phyloP scores from a whole-genome alignment of 306 rosid genomes.

The Spatholobus suberectus region DNA sequence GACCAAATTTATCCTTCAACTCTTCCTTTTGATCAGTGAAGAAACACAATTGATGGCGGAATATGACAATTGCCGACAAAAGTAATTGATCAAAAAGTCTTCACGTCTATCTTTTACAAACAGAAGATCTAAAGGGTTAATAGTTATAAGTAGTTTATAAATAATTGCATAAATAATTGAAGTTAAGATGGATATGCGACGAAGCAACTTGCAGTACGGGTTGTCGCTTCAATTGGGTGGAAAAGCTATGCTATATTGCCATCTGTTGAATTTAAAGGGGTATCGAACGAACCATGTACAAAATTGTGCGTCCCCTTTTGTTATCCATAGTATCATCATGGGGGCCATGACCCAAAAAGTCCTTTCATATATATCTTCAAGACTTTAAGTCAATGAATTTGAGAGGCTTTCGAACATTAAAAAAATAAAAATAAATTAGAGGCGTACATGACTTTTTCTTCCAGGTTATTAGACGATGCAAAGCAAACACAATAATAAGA shows the following conservation, averaged over 20 bases:
- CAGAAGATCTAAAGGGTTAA: not conserved
- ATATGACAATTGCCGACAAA: conserved; percentile 21
- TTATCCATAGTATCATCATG: conserved; percentile 33
- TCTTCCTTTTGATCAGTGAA: not conserved
- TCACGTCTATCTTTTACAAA: conserved; percentile 14
- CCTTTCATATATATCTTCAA: conserved; percentile 19
- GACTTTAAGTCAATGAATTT: conserved; percentile 26
- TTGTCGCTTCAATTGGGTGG: not conserved
- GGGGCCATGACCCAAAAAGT: conserved; percentile 24
- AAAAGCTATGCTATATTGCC: conserved; percentile 31
- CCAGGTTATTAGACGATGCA: not conserved
- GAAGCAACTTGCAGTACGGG: conserved; percentile 33
- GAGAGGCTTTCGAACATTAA: not conserved
- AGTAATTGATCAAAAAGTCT: conserved; percentile 17
- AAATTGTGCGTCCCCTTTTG: conserved; percentile 13
- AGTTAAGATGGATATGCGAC: not conserved
- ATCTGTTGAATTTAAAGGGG: not conserved
- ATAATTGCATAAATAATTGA: conserved; percentile 28
- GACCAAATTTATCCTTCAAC: not conserved
- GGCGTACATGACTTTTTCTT: conserved; percentile 32
- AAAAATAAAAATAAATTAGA: not conserved
- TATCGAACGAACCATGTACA: conserved; percentile 24
- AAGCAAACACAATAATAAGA: conserved; percentile 34
- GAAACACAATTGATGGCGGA: conserved; percentile 32
- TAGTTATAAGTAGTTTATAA: conserved; percentile 22